phyloP scores from a whole-genome alignment of 352 stramenopile genomes.

The Phytophthora quininea region DNA sequence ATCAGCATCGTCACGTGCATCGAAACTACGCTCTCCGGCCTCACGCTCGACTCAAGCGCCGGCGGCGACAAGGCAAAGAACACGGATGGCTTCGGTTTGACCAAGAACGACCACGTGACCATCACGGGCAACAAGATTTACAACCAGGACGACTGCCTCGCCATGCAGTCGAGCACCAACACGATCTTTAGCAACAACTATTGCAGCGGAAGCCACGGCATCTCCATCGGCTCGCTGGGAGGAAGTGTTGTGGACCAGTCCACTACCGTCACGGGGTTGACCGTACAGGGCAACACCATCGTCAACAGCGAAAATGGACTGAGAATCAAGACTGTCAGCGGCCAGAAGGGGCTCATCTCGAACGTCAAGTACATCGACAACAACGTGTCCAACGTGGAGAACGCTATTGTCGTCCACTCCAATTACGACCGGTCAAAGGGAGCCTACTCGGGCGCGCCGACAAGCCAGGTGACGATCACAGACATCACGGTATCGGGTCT shows the following conservation, averaged over 20 bases:
- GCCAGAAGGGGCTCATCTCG: slow-evolving; percentile 8
- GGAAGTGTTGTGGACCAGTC: slow-evolving; percentile 1
- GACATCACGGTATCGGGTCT: slow-evolving; percentile 13
- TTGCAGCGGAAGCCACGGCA: slow-evolving; percentile 8
- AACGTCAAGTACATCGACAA: slow-evolving; percentile 16
- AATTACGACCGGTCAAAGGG: slow-evolving; percentile 29
- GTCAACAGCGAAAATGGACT: slow-evolving; percentile 12
- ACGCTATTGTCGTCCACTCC: slow-evolving; percentile 32
- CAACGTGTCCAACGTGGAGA: slow-evolving; percentile 12
- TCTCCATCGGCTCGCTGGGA: slow-evolving; percentile 14
- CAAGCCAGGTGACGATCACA: slow-evolving; percentile 9
- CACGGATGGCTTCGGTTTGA: slow-evolving; percentile 9
- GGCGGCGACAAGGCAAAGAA: background rate
- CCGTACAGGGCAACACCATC: slow-evolving; percentile 15
- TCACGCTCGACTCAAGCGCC: slow-evolving; percentile 13
- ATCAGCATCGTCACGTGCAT: slow-evolving; percentile 25
- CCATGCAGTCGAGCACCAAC: background rate
- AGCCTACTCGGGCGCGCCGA: slow-evolving; percentile 13
- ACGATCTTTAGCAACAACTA: background rate
- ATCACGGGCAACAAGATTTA: slow-evolving; percentile 24
- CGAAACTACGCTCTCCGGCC: slow-evolving; percentile 6
- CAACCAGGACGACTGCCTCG: slow-evolving; percentile 6
- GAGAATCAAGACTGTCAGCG: slow-evolving; percentile 15
- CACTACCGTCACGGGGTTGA: slow-evolving; percentile 8
- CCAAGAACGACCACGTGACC: slow-evolving; percentile 11